These are phyloP conservation scores for Microcyclosporella mali DNA, from an alignment of 2,329 filamentous ascomycete genomes.

Conservation along the genomic window DNA sequence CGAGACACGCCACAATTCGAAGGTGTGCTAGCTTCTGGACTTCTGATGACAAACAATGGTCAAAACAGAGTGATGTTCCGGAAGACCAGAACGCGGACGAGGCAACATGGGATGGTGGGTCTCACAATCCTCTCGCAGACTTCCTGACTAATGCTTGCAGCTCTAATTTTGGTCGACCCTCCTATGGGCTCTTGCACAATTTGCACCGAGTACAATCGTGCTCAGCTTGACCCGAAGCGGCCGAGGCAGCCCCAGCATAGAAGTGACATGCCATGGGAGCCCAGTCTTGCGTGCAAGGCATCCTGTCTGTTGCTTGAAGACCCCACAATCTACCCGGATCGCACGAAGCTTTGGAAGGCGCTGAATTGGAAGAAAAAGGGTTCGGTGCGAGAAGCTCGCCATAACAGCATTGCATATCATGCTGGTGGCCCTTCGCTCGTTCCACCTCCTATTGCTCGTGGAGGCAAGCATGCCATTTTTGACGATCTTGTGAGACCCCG, in stretches of 20 bases:
- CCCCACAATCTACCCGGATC: constrained; percentile 3
- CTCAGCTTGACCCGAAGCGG: neutral
- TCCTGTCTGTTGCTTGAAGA: constrained; percentile 12
- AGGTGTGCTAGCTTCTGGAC: constrained; percentile 23
- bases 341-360: constrained; percentile 10
- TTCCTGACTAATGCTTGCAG: constrained; percentile 2
- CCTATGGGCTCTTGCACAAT: constrained; percentile 11
- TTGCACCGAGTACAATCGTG: constrained; percentile 4
- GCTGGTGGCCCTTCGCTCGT: constrained; percentile 9
- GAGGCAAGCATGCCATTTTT: neutral
- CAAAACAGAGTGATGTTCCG: no score
- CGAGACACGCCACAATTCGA: constrained; percentile 17
- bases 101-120: constrained; percentile 9
- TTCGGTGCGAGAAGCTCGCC: constrained; percentile 4
- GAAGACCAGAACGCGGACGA: neutral
- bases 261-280: neutral
- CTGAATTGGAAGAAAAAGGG: constrained; percentile 4
- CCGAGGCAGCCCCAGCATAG: neutral
- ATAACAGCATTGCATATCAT: constrained; percentile 11
- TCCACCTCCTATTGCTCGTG: constrained; percentile 5
- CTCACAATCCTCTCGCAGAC: neutral
- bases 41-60: constrained; percentile 1
- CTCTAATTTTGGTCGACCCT: constrained; percentile 15
- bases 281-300: neutral
- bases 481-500: no score